These are phyloP conservation scores for Macrophomina pseudophaseolina DNA, from an alignment of 2,329 filamentous ascomycete genomes.

Conservation along the genomic window DNA sequence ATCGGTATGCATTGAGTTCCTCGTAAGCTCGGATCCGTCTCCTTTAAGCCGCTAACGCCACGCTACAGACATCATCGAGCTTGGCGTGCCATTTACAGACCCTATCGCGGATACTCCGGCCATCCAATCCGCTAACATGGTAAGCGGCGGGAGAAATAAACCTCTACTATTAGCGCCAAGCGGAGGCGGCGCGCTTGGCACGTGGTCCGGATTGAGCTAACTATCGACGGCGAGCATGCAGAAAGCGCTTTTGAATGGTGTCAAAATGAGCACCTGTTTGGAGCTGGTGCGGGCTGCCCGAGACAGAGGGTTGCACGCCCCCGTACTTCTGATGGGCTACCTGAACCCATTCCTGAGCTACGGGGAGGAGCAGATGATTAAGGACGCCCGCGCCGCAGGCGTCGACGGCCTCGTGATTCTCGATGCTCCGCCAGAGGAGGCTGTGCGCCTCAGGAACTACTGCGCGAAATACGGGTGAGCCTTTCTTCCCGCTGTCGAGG, in stretches of 20 bases:
- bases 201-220: slow-evolving; percentile 28
- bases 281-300: slow-evolving; percentile 84
- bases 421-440: slow-evolving; percentile 93
- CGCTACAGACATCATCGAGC: slow-evolving; percentile 81
- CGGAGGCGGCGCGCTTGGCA: background rate
- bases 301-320: slow-evolving; percentile 75
- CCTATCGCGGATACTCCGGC: slow-evolving; percentile 95
- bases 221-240: slow-evolving; percentile 32
- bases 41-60: background rate
- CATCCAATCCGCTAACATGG: slow-evolving; percentile 88
- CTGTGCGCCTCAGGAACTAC: slow-evolving; percentile 83
- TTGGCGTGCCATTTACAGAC: slow-evolving; percentile 95
- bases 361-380: slow-evolving; percentile 85
- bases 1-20: slow-evolving; percentile 64
- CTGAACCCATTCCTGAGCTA: slow-evolving; percentile 96
- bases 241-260: slow-evolving; percentile 82
- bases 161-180: slow-evolving; percentile 32
- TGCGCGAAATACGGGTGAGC: slow-evolving; percentile 76
- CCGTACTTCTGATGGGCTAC: slow-evolving; percentile 96
- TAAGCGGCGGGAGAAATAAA: slow-evolving; percentile 43
- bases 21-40: background rate
- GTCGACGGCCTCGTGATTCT: slow-evolving; percentile 97
- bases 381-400: slow-evolving; percentile 81
- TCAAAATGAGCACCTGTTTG: slow-evolving; percentile 79
- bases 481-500: background rate